Conservation (phyloP, 306 rosid species). For the Prunus mira region DNA sequence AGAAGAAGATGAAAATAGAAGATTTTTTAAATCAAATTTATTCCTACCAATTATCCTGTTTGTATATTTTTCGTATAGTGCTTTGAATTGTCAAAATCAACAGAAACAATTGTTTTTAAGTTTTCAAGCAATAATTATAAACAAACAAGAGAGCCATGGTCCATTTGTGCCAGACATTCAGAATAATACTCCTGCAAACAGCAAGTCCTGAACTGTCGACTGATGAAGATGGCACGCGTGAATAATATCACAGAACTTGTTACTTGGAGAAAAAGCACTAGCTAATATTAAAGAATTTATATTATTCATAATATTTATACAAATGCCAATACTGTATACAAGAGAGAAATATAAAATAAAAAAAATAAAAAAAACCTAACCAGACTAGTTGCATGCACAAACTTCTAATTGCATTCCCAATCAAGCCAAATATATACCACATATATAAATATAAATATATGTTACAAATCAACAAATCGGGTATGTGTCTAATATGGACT, state of each 20-base stretch:
- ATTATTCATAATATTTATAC: constrained; percentile 5
- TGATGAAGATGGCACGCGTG: not conserved
- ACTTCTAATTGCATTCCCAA: not conserved
- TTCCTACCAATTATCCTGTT: not conserved
- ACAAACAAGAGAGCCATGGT: not conserved
- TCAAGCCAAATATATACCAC: constrained; percentile 14
- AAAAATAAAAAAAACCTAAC: not conserved
- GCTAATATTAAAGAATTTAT: not conserved
- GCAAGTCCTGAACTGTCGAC: not conserved
- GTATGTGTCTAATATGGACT: not conserved
- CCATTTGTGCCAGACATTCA: not conserved
- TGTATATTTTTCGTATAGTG: not conserved
- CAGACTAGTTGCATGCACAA: constrained; percentile 7
- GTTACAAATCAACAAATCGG: constrained; percentile 17
- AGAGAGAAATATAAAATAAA: not conserved
- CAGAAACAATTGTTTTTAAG: not conserved
- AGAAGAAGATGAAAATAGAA: no score
- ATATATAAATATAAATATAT: not conserved
- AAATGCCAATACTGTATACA: constrained; percentile 13
- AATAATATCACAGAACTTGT: no score
- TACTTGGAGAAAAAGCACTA: no score
- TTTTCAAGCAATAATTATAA: constrained; percentile 4
- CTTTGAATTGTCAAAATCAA: not conserved
- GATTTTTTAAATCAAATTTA: not conserved
- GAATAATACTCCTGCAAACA: not conserved